Evolutionary conservation across 768 basidiomycete species (phyloP), one percentile per base, ranked within the genome.

Genomic region (Hortiboletus flavorubellus): DNA sequence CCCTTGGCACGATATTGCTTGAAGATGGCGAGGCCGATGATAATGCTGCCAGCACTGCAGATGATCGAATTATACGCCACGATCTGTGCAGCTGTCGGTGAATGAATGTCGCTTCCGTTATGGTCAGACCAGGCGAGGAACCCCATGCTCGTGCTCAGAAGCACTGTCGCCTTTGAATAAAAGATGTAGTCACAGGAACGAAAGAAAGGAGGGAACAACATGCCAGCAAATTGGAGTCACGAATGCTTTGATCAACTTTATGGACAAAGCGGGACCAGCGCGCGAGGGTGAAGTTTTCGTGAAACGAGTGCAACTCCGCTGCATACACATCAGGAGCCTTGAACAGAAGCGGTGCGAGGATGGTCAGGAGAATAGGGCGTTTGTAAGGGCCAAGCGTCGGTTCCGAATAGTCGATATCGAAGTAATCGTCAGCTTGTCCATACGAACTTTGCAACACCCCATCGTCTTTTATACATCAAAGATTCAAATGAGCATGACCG

Each of bases 1-100:
- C 68, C 66, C 33, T 59, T 70, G 43, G 68, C 68, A 42, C 68
- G 68, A 39, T 70, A 70, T 53, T 72, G 68, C 44, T 70, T 70
- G 9, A 61, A 72, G 35, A 70, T 72, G 37, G 61, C 51, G 2
- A 70, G 68, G 54, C 68, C 68, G 15, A 55, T 51, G 35, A 67
- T 58, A n/a, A 70, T 70, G 23, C 68, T 70, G 18, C 70, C 68
- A 15, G 57, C 59, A 15, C 55, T 68, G 39, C 60, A 66, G 35
- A 72, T 64, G 40, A 63, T 70, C 11, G 68, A 70, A 21, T 64
- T 49, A 16, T 72, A 70, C 4, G 61, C 12, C 52, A 70, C 18
- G 14, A 72, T 70, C 42, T 70, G 68, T 8, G 39, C 49, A 0
- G 59, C 15, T 3, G 59, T 56, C n/a, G 70, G 62, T 1, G 47